These are phyloP conservation scores for Rosa persica DNA, from an alignment of 306 rosid species.

Conservation along the genomic window DNA sequence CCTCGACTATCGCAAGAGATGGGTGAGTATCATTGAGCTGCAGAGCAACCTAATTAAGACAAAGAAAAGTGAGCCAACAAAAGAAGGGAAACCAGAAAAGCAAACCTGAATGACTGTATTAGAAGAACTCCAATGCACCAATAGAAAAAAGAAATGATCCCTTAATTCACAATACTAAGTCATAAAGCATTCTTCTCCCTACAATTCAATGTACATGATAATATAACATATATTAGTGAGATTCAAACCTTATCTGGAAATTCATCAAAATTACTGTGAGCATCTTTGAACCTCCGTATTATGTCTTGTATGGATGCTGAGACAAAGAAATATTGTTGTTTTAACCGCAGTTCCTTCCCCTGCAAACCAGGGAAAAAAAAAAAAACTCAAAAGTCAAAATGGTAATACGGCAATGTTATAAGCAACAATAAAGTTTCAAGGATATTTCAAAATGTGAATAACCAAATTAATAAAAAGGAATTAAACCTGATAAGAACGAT, in stretches of 20 bases:
- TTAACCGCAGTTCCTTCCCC: slow-evolving; percentile 77
- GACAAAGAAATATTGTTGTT: slow-evolving; percentile 74
- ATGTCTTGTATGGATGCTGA: slow-evolving; percentile 75
- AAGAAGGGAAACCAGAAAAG: slow-evolving; percentile 19
- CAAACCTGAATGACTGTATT: slow-evolving; percentile 22
- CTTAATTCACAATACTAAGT: background rate
- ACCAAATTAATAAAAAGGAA: background rate
- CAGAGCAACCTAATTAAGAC: slow-evolving; percentile 54
- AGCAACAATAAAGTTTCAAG: background rate
- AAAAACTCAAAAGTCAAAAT: slow-evolving; percentile 6
- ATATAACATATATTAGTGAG: slow-evolving; percentile 16
- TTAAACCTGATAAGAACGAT: slow-evolving; percentile 70
- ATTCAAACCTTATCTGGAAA: slow-evolving; percentile 63
- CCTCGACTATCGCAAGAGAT: slow-evolving; percentile 65
- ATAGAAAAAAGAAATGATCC: background rate
- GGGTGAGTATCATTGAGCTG: slow-evolving; percentile 81
- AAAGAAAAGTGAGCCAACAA: slow-evolving; percentile 20
- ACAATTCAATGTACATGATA: background rate
- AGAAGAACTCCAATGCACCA: slow-evolving; percentile 1
- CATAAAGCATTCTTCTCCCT: background rate
- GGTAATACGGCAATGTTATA: background rate
- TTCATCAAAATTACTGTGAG: slow-evolving; percentile 53
- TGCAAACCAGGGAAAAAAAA: slow-evolving; percentile 21
- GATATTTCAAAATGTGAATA: background rate
- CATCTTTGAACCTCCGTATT: slow-evolving; percentile 70